These are phyloP conservation scores for Candida labiduridarum DNA, from an alignment of 1,139 yeast genomes.

Conservation along the genomic window DNA sequence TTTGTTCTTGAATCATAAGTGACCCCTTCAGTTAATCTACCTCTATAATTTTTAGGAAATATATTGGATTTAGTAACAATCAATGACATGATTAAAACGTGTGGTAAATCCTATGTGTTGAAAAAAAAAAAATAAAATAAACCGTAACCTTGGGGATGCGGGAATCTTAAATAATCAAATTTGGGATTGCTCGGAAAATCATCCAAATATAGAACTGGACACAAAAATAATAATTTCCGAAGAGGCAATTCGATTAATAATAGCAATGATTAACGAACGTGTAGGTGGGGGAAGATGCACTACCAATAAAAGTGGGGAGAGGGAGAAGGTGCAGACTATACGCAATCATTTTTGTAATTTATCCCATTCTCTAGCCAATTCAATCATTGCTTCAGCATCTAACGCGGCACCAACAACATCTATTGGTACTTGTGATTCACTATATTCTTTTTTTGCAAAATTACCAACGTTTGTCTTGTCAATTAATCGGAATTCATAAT, in stretches of 20 bases:
- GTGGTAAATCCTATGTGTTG: background rate
- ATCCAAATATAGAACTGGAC: no score
- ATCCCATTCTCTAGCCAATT: constrained; percentile 63
- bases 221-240: background rate
- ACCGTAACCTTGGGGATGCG: background rate
- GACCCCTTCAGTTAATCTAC: constrained; percentile 66
- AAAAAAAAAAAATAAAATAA: background rate
- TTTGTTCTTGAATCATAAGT: constrained; percentile 61
- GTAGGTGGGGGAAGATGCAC: background rate
- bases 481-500: constrained; percentile 59
- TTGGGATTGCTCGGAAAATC: background rate
- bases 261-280: background rate
- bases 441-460: constrained; percentile 78
- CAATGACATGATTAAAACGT: constrained; percentile 9
- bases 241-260: constrained; percentile 2
- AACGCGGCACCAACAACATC: constrained; percentile 86
- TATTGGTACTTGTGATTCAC: constrained; percentile 88
- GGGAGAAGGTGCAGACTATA: no score
- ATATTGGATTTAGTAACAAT: constrained; percentile 24
- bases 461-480: constrained; percentile 68
- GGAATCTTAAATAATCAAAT: background rate
- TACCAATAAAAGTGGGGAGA: background rate
- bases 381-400: constrained; percentile 64
- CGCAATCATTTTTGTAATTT: constrained; percentile 14
- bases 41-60: constrained; percentile 47